Conservation (phyloP, 192 early-diverging fungal genomes). For the Bifiguratus adelaidae region DNA sequence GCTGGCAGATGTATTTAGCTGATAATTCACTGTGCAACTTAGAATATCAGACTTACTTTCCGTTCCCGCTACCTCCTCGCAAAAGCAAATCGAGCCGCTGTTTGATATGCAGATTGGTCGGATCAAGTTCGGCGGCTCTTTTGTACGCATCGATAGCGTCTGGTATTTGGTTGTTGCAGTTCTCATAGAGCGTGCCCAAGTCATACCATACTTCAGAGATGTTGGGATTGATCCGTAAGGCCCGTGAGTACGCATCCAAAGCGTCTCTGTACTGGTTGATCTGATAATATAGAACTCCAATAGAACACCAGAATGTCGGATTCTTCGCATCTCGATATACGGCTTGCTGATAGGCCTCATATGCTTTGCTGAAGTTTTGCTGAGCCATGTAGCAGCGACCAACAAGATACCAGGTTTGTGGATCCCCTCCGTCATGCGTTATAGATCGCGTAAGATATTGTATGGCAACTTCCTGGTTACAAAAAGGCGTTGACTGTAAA, state of each 20-base stretch:
- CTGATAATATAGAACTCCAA: conserved; percentile 97
- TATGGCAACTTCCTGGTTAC: conserved; percentile 79
- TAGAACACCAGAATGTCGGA: conserved; percentile 98
- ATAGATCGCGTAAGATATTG: conserved; percentile 74
- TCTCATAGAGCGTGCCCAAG: conserved; percentile 93
- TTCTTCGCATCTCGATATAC: conserved; percentile 90
- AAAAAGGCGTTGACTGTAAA: conserved; percentile 69
- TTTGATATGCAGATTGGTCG: conserved; percentile 76
- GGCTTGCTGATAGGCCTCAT: conserved; percentile 96
- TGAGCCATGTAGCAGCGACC: conserved; percentile 96
- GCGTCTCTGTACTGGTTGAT: conserved; percentile 95
- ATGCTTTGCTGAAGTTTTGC: conserved; percentile 91
- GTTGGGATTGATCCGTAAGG: conserved; percentile 88
- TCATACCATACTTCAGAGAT: conserved; percentile 98
- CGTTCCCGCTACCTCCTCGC: too few relatives aligned
- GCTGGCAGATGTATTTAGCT: too few relatives aligned
- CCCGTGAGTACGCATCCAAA: conserved; percentile 92
- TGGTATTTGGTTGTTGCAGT: conserved; percentile 94
- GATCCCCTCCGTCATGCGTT: conserved; percentile 73
- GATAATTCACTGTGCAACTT: too few relatives aligned
- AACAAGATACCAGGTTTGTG: conserved; percentile 91
- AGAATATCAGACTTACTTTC: too few relatives aligned
- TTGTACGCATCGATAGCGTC: conserved; percentile 98
- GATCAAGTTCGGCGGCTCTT: conserved; percentile 88
- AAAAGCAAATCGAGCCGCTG: conserved; percentile 48